Evolutionary conservation across 345 rosid species (phyloP).

Genomic region (Lepidium didymum): DNA sequence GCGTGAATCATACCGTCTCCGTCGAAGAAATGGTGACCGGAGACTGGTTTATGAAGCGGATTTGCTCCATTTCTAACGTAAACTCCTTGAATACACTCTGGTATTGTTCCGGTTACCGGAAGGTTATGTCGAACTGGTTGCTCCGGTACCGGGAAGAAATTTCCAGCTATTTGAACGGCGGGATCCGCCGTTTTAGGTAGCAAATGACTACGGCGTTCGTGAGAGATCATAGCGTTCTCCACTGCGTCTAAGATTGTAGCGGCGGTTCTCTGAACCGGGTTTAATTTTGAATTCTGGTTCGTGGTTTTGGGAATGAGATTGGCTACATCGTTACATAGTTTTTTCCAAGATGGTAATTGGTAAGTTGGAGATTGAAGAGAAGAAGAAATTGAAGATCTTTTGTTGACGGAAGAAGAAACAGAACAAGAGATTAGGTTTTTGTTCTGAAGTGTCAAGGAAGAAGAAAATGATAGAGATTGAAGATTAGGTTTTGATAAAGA

Average conservation of each 20-base stretch:
- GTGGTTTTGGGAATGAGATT: conserved; percentile 4
- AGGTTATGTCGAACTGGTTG: conserved; percentile 46
- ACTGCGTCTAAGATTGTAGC: conserved; percentile 50
- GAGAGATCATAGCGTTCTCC: conserved; percentile 48
- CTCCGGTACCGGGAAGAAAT: conserved; percentile 75
- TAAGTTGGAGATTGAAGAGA: conserved; percentile 36
- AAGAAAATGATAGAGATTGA: conserved; percentile 12
- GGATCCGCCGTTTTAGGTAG: conserved; percentile 77
- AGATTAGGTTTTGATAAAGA: conserved; percentile 4
- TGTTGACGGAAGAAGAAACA: conserved; percentile 12
- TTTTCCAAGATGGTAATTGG: conserved; percentile 21
- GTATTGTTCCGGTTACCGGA: conserved; percentile 53
- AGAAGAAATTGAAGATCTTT: conserved; percentile 2
- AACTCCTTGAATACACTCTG: conserved; percentile 54
- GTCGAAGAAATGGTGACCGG: conserved; percentile 85
- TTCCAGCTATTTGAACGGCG: conserved; percentile 58
- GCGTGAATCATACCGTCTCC: conserved; percentile 92
- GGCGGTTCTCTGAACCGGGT: conserved; percentile 48
- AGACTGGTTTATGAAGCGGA: conserved; percentile 65
- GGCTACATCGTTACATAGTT: conserved; percentile 14
- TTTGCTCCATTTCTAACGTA: conserved; percentile 84
- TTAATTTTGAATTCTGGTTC: conserved; percentile 26
- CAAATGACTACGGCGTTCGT: conserved; percentile 40
- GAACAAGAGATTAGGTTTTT: conserved; percentile 2
- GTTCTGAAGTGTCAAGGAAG: conserved; percentile 1